phyloP scores from a whole-genome alignment of 2,329 filamentous ascomycete species.

The Capronia epimyces region DNA sequence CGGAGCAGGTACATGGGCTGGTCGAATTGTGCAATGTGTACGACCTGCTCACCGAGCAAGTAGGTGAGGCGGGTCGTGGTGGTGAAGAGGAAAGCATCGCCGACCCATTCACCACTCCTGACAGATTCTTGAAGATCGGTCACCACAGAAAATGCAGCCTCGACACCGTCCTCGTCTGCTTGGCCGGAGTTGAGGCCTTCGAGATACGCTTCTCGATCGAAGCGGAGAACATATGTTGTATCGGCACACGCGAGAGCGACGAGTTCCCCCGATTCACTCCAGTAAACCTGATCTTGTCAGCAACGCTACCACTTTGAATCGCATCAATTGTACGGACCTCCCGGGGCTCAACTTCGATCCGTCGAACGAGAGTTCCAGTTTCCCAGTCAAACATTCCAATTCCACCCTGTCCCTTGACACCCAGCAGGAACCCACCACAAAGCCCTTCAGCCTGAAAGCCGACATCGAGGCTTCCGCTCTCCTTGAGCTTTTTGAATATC shows the following conservation, averaged over 20 bases:
- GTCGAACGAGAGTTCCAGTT: slow-evolving; percentile 76
- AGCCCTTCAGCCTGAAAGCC: slow-evolving; percentile 92
- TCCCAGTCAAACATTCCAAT: slow-evolving; percentile 97
- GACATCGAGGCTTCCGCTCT: slow-evolving; percentile 80
- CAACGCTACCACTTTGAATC: not conserved
- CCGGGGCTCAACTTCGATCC: slow-evolving; percentile 74
- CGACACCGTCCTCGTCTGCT: slow-evolving; percentile 85
- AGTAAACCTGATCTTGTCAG: slow-evolving; percentile 65
- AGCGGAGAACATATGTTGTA: slow-evolving; percentile 88
- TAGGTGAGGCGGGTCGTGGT: slow-evolving; percentile 97
- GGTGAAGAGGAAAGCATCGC: slow-evolving; percentile 98
- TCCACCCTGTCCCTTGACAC: slow-evolving; percentile 90
- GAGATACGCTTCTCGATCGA: slow-evolving; percentile 80
- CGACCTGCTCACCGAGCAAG: slow-evolving; percentile 93
- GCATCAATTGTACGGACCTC: slow-evolving; percentile 38
- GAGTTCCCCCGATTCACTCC: slow-evolving; percentile 93
- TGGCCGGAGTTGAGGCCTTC: slow-evolving; percentile 76
- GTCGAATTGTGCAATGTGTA: slow-evolving; percentile 96
- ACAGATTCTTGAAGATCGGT: slow-evolving; percentile 93
- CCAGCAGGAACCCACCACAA: slow-evolving; percentile 80
- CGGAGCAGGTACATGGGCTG: slow-evolving; percentile 90
- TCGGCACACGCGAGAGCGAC: slow-evolving; percentile 91
- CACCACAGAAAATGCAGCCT: slow-evolving; percentile 91
- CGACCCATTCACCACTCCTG: slow-evolving; percentile 93
- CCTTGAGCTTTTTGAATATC: slow-evolving; percentile 96